These are phyloP conservation scores for Neophaeococcomyces aloes DNA, from an alignment of 2,329 filamentous ascomycete genomes.

Conservation along the genomic window DNA sequence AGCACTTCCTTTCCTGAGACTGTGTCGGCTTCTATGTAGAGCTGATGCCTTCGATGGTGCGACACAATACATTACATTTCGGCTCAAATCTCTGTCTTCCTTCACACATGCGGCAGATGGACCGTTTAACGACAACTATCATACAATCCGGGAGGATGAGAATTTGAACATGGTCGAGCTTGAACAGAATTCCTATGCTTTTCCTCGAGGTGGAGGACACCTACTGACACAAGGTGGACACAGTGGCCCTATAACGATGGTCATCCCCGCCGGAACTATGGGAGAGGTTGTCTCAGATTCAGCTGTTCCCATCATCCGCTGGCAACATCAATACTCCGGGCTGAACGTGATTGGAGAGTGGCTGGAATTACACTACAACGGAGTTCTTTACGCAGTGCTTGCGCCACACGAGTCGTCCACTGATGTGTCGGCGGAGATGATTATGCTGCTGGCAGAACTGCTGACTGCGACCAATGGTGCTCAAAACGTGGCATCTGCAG, in stretches of 20 bases:
- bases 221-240: slow-evolving; percentile 19
- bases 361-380: slow-evolving; percentile 39
- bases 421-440: slow-evolving; percentile 60
- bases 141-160: slow-evolving; percentile 72
- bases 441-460: slow-evolving; percentile 62
- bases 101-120: slow-evolving; percentile 69
- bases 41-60: slow-evolving; percentile 37
- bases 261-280: slow-evolving; percentile 25
- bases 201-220: slow-evolving; percentile 25
- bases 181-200: slow-evolving; percentile 43
- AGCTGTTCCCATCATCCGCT: slow-evolving; percentile 67
- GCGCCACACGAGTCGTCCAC: slow-evolving; percentile 41
- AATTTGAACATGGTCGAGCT: slow-evolving; percentile 71
- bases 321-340: slow-evolving; percentile 65
- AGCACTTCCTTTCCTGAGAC: slow-evolving; percentile 62
- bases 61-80: slow-evolving; percentile 45
- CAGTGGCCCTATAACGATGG: slow-evolving; percentile 15
- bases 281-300: slow-evolving; percentile 62
- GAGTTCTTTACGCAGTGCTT: slow-evolving; percentile 39
- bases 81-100: slow-evolving; percentile 58
- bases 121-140: slow-evolving; percentile 58
- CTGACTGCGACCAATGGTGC: slow-evolving; percentile 36
- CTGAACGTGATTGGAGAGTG: slow-evolving; percentile 68
- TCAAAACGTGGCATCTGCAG: slow-evolving; percentile 20
- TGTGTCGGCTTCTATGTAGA: slow-evolving; percentile 55